Base-by-base conservation (phyloP, 176 grass and related monocot genomes). In the Tuctoria greenei region DNA sequence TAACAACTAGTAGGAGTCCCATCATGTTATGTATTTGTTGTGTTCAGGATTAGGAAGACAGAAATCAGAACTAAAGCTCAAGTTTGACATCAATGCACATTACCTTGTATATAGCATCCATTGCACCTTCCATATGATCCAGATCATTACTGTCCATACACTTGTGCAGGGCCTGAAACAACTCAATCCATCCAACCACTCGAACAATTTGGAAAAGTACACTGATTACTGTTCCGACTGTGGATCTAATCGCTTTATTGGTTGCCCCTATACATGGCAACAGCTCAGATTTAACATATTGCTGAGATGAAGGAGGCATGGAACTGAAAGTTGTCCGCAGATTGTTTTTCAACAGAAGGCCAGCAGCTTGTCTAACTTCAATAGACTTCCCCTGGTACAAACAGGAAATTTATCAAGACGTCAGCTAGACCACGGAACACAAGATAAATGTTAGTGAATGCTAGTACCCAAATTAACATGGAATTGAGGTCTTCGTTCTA, bases 61-160 rank as follows among this genome's bases (percentile, higher is more conserved):
- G 51, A 36, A 35, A 72, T 56, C 47, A 78, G 18, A 35, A 43
- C 14, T n/a, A 14, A 50, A 69, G 37, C 63, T 68, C 24, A 71
- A 43, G 40, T 69, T 31, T 54, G 66, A 54, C 28, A 59, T 36
- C 54, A 67, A 9, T 45, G n/a, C 24, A 26, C 12, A 24, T 20
- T 90, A 98, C 95, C 89, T 98, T 98, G 78, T 90, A 98, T 78
- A 98, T 93, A 61, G 95, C 91, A 82, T 94, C 95, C 85, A 98
- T 88, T 71, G 91, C 91, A 86, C 95, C 95, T 86, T 98, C 95
- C 95, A 94, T 94, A 42, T 98, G 95, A 89, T 92, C 93, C 31
- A 92, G 55, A 47, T 98, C 91, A 67, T 88, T 92, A 73, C 89
- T 94, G 36, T 91, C 95, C 73, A 98, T 76, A 61, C 95, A 98